Evolutionary conservation across 148 eudicot species (phyloP), one percentile per base, ranked within the genome.

Genomic region (Pharnaceum exiguum): DNA sequence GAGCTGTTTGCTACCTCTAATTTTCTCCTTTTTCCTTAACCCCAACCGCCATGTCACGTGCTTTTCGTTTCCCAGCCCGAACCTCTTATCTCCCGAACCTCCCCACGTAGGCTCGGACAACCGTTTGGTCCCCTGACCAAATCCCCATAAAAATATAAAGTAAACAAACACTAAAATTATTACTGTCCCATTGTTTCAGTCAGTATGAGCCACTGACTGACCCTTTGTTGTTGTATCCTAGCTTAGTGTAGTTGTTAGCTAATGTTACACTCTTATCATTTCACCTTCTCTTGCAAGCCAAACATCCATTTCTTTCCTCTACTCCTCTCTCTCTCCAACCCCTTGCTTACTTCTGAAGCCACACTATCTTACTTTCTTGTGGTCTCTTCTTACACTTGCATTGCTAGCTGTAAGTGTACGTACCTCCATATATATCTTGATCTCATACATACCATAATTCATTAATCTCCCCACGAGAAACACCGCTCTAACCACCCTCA

Each of bases 31-130:
- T 5, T 21, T 1, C 15, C 17, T 32, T 9, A 0, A 1, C 6
- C 24, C 49, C 62, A 31, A 67, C 6, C 72, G 67, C 72, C 31
- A 62, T 87, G 70, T 63, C 77, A 48, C 30, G n/a, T n/a, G n/a
- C n/a, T n/a, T n/a, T n/a, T n/a, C n/a, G n/a, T n/a, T n/a, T n/a
- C n/a, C n/a, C n/a, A n/a, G n/a, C 7, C 70, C 77, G 54, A 74
- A 31, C 70, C 82, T 62, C n/a, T 59, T 21, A 21, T 29, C 40
- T 51, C 38, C 1, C 19, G n/a, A n/a, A n/a, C 42, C n/a, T 36
- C 4, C 4, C 74, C 81, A 81, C 73, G 62, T 70, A 84, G 96
- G 81, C 67, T 76, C 77, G 93, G 85, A 85, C 87, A 82, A 62
- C 86, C 93, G 86, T 89, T 89, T 74, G 67, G 64, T 58, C 68